Percentiles rank a stretch among this genome's conserved stretches.
phyloP scores from a whole-genome alignment of 495 filamentous ascomycete genomes.

The Penicillium canescens region DNA sequence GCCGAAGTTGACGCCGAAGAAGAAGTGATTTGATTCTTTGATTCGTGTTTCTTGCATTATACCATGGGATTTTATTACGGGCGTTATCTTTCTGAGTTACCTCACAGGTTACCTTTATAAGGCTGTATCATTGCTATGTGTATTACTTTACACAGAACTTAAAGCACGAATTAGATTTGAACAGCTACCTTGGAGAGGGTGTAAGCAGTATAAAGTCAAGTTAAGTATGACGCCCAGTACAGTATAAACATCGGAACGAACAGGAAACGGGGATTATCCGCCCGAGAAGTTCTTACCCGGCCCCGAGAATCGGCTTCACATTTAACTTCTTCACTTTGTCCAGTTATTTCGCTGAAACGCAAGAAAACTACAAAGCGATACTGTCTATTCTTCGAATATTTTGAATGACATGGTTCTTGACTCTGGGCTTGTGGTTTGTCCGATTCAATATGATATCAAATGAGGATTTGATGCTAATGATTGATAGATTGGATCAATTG shows the following conservation, averaged over 20 bases:
- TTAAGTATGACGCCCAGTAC: not conserved
- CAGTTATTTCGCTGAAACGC: not conserved
- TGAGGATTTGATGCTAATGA: not conserved
- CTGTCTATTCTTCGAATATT: not conserved
- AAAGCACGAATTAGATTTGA: too few relatives aligned
- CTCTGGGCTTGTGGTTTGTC: not conserved
- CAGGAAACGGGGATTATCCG: constrained; percentile 10
- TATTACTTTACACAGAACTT: not conserved
- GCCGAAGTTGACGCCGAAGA: constrained; percentile 44
- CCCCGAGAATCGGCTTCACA: constrained; percentile 18
- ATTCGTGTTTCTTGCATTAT: not conserved
- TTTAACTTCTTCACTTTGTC: not conserved
- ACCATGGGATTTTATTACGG: not conserved
- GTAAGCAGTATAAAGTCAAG: too few relatives aligned
- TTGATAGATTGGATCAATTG: not conserved
- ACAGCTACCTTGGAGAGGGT: too few relatives aligned
- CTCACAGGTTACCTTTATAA: too few relatives aligned
- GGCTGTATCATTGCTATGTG: not conserved
- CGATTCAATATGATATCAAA: not conserved
- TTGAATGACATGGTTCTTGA: not conserved
- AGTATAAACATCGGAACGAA: constrained; percentile 13
- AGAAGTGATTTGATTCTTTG: constrained; percentile 19
- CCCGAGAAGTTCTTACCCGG: constrained; percentile 19
- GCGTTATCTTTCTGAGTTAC: too few relatives aligned
- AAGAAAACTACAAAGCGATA: not conserved